Conservation (phyloP, 225 moss, liverwort and hornwort species). For the Physcomitrium patens region DNA sequence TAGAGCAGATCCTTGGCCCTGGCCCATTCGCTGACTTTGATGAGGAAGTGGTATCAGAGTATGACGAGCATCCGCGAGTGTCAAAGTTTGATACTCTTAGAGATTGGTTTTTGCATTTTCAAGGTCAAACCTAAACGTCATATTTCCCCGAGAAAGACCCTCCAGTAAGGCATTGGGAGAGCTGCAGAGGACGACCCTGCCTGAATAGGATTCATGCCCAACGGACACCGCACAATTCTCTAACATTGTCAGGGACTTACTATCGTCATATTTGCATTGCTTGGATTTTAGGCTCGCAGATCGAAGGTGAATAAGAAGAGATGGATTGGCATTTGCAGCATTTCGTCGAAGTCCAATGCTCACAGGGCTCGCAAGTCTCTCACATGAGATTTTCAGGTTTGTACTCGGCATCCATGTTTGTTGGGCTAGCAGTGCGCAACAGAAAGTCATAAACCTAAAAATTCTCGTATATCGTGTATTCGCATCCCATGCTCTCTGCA, state of each 20-base stretch:
- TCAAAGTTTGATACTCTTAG: slow-evolving; percentile 51
- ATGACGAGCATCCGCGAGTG: slow-evolving; percentile 50
- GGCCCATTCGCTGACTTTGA: too few species aligned
- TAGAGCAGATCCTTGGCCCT: too few species aligned
- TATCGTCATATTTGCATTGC: neutral
- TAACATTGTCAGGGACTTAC: neutral
- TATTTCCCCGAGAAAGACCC: slow-evolving; percentile 49
- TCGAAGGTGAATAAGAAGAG: neutral
- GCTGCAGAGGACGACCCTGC: slow-evolving; percentile 54
- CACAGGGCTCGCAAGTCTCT: too few species aligned
- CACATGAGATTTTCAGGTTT: too few species aligned
- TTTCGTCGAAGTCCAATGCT: too few species aligned
- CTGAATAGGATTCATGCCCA: slow-evolving; percentile 68
- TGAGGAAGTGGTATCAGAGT: too few species aligned
- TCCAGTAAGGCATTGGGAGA: slow-evolving; percentile 58
- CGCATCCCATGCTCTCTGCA: too few species aligned
- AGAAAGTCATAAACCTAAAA: too few species aligned
- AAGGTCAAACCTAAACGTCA: slow-evolving; percentile 50
- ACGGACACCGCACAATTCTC: slow-evolving; percentile 55
- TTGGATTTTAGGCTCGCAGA: too few species aligned
- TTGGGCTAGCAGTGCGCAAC: too few species aligned
- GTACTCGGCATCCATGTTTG: too few species aligned
- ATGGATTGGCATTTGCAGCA: neutral
- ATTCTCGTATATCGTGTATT: too few species aligned
- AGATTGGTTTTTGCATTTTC: slow-evolving; percentile 52